Percentiles rank a stretch among this genome's conserved stretches.
Conservation (phyloP, 768 basidiomycete species). For the Suillus alpinus region DNA sequence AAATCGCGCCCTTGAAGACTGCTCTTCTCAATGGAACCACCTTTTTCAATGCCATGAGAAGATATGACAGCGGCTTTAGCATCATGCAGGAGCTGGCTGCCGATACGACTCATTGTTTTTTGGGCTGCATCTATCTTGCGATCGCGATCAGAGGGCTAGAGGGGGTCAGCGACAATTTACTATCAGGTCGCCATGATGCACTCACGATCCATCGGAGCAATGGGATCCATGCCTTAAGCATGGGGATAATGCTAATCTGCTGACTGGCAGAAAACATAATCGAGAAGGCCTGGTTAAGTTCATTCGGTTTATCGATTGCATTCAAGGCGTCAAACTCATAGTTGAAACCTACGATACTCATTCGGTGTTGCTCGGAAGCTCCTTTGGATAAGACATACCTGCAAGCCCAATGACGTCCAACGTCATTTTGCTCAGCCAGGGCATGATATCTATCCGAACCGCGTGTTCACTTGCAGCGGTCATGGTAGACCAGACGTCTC, state of each 20-base stretch:
- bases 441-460: slow-evolving; percentile 28
- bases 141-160: slow-evolving; percentile 20
- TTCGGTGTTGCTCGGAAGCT: not conserved
- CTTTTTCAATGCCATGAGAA: slow-evolving; percentile 15
- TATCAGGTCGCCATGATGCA: not conserved
- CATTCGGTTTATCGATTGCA: slow-evolving; percentile 21
- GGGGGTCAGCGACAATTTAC: not conserved
- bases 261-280: slow-evolving; percentile 24
- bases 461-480: slow-evolving; percentile 18
- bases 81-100: slow-evolving; percentile 42
- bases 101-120: slow-evolving; percentile 48
- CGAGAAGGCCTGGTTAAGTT: slow-evolving; percentile 32
- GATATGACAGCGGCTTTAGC: slow-evolving; percentile 43
- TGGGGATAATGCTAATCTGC: slow-evolving; percentile 19
- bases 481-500: slow-evolving; percentile 44
- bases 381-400: slow-evolving; percentile 20
- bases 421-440: slow-evolving; percentile 35
- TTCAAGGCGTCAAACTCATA: slow-evolving; percentile 34
- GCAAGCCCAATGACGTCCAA: slow-evolving; percentile 43
- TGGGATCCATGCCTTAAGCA: slow-evolving; percentile 36
- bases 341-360: slow-evolving; percentile 33
- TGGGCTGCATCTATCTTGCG: slow-evolving; percentile 28
- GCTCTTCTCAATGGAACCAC: slow-evolving; percentile 34
- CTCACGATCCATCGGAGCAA: slow-evolving; percentile 38
- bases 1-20: slow-evolving; percentile 46